Percentiles rank a stretch among this genome's conserved stretches.
Evolutionary conservation across 2,329 filamentous ascomycete genomes (phyloP).

Genomic region (Scytalidium sp.): DNA sequence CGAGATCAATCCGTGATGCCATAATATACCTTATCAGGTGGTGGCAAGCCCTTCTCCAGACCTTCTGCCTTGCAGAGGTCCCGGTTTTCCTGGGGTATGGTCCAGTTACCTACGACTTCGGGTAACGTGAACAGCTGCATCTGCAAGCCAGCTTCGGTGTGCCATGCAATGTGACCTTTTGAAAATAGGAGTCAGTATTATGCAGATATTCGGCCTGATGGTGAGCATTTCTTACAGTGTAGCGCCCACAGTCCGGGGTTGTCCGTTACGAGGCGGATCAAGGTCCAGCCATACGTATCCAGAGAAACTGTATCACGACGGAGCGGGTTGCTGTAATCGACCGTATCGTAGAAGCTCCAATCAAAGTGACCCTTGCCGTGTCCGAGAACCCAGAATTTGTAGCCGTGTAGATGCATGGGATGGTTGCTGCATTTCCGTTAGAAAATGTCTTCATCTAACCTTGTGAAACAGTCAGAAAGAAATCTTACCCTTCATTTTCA

Average conservation of each 20-base stretch:
- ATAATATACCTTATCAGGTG: neutral
- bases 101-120: constrained; percentile 18
- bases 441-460: neutral
- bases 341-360: constrained; percentile 30
- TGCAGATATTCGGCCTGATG: no score
- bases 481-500: constrained; percentile 46
- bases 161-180: constrained; percentile 47
- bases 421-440: constrained; percentile 46
- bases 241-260: constrained; percentile 53
- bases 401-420: constrained; percentile 71
- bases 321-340: constrained; percentile 39
- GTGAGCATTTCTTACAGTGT: constrained; percentile 35
- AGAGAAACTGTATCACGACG: constrained; percentile 47
- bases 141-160: constrained; percentile 49
- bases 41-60: neutral
- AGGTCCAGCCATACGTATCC: constrained; percentile 46
- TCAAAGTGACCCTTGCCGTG: constrained; percentile 58
- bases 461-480: neutral
- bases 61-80: constrained; percentile 2
- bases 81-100: constrained; percentile 1
- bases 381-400: constrained; percentile 57
- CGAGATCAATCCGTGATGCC: constrained; percentile 1
- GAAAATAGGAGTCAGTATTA: no score
- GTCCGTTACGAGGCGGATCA: constrained; percentile 48
- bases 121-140: constrained; percentile 51